These are phyloP conservation scores for Maudiozyma pseudohumilis DNA, from an alignment of 805 yeast genomes.

Conservation along the genomic window DNA sequence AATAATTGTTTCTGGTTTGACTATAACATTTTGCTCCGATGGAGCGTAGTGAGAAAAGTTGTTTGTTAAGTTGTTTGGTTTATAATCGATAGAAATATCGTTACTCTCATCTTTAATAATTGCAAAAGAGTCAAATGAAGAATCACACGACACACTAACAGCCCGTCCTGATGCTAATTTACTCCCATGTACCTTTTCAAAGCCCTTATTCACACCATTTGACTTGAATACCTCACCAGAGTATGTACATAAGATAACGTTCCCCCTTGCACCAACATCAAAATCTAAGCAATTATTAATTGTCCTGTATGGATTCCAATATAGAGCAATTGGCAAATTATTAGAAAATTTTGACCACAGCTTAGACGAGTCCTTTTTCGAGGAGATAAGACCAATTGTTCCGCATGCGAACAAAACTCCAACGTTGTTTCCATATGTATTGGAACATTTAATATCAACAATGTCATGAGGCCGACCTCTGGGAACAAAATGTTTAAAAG, in stretches of 20 bases:
- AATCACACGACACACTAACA: conserved; percentile 53
- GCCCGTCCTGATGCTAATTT: conserved; percentile 29
- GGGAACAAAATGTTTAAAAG: conserved; percentile 30
- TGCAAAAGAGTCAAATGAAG: conserved; percentile 54
- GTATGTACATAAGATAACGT: conserved; percentile 53
- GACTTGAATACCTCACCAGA: conserved; percentile 56
- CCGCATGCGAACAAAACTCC: conserved; percentile 52
- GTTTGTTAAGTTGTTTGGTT: conserved; percentile 35
- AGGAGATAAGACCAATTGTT: conserved; percentile 34
- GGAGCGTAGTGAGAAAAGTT: conserved; percentile 53
- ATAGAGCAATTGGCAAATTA: conserved; percentile 35
- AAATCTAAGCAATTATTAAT: conserved; percentile 45
- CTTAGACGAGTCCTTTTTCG: conserved; percentile 13
- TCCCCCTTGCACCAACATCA: conserved; percentile 59
- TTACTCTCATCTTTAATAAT: conserved; percentile 56
- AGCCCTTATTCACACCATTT: conserved; percentile 4
- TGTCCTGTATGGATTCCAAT: conserved; percentile 55
- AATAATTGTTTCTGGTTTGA: neutral
- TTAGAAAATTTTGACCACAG: conserved; percentile 33
- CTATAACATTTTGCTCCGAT: conserved; percentile 12
- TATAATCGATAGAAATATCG: conserved; percentile 44
- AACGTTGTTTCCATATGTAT: conserved; percentile 33
- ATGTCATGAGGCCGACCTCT: conserved; percentile 23
- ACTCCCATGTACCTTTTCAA: conserved; percentile 24
- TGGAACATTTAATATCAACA: conserved; percentile 25